Conservation (phyloP, 345 rosid genomes). For the Hirschfeldia incana region DNA sequence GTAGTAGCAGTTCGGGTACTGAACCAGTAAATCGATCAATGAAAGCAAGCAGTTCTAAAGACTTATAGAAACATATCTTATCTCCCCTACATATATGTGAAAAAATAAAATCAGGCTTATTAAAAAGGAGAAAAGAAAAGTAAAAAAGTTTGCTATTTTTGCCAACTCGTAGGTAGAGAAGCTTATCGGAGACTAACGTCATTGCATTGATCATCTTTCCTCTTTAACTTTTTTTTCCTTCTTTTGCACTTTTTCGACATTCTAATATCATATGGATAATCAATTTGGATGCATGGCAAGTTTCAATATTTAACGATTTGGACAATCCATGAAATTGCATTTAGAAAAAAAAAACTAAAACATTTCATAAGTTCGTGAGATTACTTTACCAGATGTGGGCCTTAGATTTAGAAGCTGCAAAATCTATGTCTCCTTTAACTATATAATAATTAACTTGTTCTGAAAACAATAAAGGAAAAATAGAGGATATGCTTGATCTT, state of each 20-base stretch:
- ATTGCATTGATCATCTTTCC: background rate
- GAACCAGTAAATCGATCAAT: no score
- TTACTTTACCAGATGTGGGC: background rate
- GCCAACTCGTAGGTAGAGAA: slow-evolving; percentile 33
- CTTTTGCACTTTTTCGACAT: background rate
- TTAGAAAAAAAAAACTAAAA: slow-evolving; percentile 1
- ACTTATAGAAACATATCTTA: slow-evolving; percentile 12
- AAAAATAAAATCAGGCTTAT: background rate
- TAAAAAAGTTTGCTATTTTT: slow-evolving; percentile 9
- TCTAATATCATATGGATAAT: slow-evolving; percentile 1
- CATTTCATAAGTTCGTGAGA: slow-evolving; percentile 9
- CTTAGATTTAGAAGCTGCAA: slow-evolving; percentile 8
- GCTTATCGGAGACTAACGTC: background rate
- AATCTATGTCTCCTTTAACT: slow-evolving; percentile 10
- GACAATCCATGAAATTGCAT: background rate
- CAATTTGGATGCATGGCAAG: background rate
- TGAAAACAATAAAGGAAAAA: slow-evolving; percentile 12
- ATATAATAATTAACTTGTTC: background rate
- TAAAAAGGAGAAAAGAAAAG: background rate
- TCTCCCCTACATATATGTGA: background rate
- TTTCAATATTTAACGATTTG: background rate
- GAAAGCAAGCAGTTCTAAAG: no score
- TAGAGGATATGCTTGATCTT: slow-evolving; percentile 26
- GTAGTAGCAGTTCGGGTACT: no score
- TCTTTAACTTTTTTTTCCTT: background rate